Evolutionary conservation across 495 filamentous ascomycete species (phyloP).

Genomic region (Collariella sp.): DNA sequence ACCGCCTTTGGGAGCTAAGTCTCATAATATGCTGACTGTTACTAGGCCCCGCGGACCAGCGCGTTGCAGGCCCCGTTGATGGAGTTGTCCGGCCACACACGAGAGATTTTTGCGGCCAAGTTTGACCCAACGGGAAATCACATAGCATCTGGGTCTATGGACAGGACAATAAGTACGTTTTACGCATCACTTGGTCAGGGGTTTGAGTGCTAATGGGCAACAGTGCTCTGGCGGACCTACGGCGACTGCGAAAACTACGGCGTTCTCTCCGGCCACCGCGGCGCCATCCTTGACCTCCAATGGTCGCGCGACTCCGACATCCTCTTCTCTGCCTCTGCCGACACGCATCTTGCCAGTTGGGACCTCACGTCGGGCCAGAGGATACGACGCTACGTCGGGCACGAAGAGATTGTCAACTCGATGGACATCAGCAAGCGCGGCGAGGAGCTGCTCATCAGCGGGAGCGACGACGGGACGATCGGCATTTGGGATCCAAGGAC

Average conservation of each 20-base stretch:
- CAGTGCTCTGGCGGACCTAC: conserved; percentile 88
- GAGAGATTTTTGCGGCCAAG: conserved; percentile 83
- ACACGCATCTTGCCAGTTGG: conserved; percentile 89
- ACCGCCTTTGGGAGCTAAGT: conserved; percentile 4
- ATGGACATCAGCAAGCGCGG: conserved; percentile 81
- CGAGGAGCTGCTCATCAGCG: conserved; percentile 80
- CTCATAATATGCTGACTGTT: conserved; percentile 24
- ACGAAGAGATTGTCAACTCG: conserved; percentile 89
- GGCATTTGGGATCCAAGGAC: conserved; percentile 95
- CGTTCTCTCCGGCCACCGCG: conserved; percentile 75
- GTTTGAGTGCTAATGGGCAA: background rate
- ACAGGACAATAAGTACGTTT: conserved; percentile 70
- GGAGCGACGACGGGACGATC: conserved; percentile 86
- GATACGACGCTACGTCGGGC: conserved; percentile 84
- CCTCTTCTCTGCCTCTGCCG: conserved; percentile 88
- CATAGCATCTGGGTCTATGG: conserved; percentile 93
- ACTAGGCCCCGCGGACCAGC: conserved; percentile 72
- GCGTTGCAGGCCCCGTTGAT: conserved; percentile 86
- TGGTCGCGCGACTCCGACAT: conserved; percentile 93
- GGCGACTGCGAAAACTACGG: conserved; percentile 93
- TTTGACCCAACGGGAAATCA: conserved; percentile 82
- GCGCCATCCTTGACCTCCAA: conserved; percentile 82
- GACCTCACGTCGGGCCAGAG: conserved; percentile 78
- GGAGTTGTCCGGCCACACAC: conserved; percentile 73
- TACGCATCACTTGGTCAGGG: background rate